Percentiles rank a stretch among this genome's conserved stretches.
phyloP scores from a whole-genome alignment of 306 rosid species.

The Cotoneaster glaucophyllus region DNA sequence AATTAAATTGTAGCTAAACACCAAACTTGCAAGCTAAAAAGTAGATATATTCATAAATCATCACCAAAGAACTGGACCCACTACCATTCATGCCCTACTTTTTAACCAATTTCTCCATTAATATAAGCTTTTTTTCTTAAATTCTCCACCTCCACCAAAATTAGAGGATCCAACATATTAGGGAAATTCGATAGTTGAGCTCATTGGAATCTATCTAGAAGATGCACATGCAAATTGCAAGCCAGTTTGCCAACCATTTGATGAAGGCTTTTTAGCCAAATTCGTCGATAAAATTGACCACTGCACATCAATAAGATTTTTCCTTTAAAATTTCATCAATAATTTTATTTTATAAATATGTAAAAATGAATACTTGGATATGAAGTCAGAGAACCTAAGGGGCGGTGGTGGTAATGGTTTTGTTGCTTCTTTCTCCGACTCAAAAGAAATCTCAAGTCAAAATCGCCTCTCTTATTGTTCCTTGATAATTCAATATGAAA shows the following conservation, averaged over 20 bases:
- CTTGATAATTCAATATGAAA: neutral
- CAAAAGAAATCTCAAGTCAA: neutral
- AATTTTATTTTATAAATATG: neutral
- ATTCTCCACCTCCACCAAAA: no score
- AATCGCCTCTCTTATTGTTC: neutral
- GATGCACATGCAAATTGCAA: neutral
- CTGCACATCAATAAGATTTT: neutral
- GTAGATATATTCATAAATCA: neutral
- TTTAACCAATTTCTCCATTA: neutral
- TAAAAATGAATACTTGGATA: neutral
- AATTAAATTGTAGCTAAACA: neutral
- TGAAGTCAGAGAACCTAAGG: neutral
- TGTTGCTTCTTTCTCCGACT: neutral
- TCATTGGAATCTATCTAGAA: neutral
- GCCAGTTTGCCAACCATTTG: conserved; percentile 20
- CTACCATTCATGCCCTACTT: neutral
- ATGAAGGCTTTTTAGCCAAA: neutral
- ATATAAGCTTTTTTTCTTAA: neutral
- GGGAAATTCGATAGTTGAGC: neutral
- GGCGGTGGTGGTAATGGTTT: neutral
- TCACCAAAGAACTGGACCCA: neutral
- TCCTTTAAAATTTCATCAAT: no score
- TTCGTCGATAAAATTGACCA: no score
- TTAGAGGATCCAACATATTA: neutral
- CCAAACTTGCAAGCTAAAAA: conserved; percentile 4